Evolutionary conservation across 2,329 filamentous ascomycete species (phyloP).

Genomic region (Emericellopsis cladophorae): DNA sequence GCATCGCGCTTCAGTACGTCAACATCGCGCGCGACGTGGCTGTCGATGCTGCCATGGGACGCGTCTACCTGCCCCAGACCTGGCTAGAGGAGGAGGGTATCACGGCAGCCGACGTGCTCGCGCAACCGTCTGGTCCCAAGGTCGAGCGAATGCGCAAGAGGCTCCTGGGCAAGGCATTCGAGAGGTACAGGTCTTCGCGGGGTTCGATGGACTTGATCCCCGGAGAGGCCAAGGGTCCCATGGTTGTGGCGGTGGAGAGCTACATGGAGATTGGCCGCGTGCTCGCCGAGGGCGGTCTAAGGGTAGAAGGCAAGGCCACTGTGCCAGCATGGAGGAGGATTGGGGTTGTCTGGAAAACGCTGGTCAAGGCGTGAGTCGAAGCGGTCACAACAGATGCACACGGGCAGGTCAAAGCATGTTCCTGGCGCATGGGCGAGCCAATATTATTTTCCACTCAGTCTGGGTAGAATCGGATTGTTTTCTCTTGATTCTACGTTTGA

Average conservation of each 20-base stretch:
- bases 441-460: too few relatives aligned
- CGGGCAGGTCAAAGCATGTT: too few relatives aligned
- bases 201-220: slow-evolving; percentile 50
- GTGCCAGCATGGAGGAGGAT: slow-evolving; percentile 33
- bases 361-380: slow-evolving; percentile 13
- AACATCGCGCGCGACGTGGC: slow-evolving; percentile 66
- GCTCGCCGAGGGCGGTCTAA: slow-evolving; percentile 27
- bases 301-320: slow-evolving; percentile 25
- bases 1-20: slow-evolving; percentile 62
- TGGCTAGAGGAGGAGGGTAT: slow-evolving; percentile 51
- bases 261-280: slow-evolving; percentile 65
- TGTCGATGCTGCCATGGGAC: slow-evolving; percentile 49
- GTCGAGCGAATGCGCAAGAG: slow-evolving; percentile 37
- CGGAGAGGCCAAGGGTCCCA: slow-evolving; percentile 43
- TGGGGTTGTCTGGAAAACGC: slow-evolving; percentile 43
- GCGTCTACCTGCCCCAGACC: slow-evolving; percentile 54
- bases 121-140: slow-evolving; percentile 24
- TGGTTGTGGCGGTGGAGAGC: slow-evolving; percentile 59
- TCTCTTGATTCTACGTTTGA: too few relatives aligned
- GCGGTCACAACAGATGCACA: too few relatives aligned
- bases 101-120: slow-evolving; percentile 39
- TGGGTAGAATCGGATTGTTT: too few relatives aligned
- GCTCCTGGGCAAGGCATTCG: slow-evolving; percentile 48
- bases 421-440: too few relatives aligned
- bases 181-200: slow-evolving; percentile 41